phyloP scores from a whole-genome alignment of 2,329 filamentous ascomycete genomes.

The Knufia petricola region DNA sequence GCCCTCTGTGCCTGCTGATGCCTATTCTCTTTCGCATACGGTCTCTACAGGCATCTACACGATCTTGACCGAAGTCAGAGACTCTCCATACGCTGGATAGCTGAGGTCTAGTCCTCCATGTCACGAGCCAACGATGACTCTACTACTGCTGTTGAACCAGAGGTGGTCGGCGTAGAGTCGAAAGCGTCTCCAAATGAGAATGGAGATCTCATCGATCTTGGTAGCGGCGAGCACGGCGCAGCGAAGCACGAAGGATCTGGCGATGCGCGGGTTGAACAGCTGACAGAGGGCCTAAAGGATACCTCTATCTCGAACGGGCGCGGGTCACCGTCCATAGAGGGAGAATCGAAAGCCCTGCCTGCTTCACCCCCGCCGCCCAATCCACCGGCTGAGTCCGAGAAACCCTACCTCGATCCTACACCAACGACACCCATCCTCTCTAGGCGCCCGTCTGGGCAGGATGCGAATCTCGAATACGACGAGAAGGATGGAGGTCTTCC shows the following conservation, averaged over 20 bases:
- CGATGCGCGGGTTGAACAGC: background rate
- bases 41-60: too few species aligned
- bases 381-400: constrained; percentile 39
- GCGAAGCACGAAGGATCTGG: background rate
- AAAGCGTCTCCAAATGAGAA: background rate
- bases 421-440: constrained; percentile 32
- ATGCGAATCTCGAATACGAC: constrained; percentile 15
- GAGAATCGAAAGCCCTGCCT: constrained; percentile 17
- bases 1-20: background rate
- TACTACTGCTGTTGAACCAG: background rate
- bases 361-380: constrained; percentile 35
- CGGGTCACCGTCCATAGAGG: background rate
- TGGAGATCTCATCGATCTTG: too few species aligned
- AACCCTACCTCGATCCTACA: constrained; percentile 42
- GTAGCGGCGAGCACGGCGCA: background rate
- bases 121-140: background rate
- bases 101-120: background rate
- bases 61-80: too few species aligned
- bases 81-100: too few species aligned
- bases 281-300: background rate
- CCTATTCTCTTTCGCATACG: too few species aligned
- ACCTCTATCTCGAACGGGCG: background rate
- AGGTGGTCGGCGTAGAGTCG: background rate
- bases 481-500: constrained; percentile 20
- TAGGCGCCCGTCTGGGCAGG: constrained; percentile 16